Evolutionary conservation across 768 basidiomycete genomes (phyloP).

Genomic region (Mycena leptocephala): DNA sequence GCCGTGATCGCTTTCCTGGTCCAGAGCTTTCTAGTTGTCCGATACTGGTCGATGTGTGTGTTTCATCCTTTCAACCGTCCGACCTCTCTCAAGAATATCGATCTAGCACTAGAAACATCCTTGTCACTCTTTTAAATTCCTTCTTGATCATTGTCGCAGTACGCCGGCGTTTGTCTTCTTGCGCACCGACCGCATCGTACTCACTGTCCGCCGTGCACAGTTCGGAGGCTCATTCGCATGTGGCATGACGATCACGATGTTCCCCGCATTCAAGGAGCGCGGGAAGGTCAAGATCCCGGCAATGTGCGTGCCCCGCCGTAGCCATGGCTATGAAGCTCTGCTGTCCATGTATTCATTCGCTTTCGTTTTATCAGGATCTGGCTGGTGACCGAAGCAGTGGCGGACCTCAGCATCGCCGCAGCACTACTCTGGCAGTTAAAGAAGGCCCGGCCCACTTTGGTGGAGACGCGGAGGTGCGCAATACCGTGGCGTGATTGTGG

Average conservation of each 20-base stretch:
- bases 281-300: constrained; percentile 2
- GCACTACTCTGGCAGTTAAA: constrained; percentile 14
- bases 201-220: constrained; percentile 6
- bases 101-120: constrained; percentile 15
- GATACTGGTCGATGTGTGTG: constrained; percentile 24
- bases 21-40: constrained; percentile 25
- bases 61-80: background rate
- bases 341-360: constrained; percentile 1
- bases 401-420: constrained; percentile 16
- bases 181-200: constrained; percentile 2
- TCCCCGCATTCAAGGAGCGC: constrained; percentile 17
- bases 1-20: constrained; percentile 16
- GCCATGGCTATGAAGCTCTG: constrained; percentile 13
- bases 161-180: constrained; percentile 5
- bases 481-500: background rate
- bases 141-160: constrained; percentile 23
- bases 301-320: background rate
- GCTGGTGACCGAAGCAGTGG: background rate
- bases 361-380: constrained; percentile 8
- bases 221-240: constrained; percentile 12
- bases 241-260: constrained; percentile 10
- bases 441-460: constrained; percentile 4
- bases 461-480: background rate
- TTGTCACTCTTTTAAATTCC: constrained; percentile 19
- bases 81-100: background rate